Conservation (phyloP, 495 filamentous ascomycete species). For the Letharia columbiana region DNA sequence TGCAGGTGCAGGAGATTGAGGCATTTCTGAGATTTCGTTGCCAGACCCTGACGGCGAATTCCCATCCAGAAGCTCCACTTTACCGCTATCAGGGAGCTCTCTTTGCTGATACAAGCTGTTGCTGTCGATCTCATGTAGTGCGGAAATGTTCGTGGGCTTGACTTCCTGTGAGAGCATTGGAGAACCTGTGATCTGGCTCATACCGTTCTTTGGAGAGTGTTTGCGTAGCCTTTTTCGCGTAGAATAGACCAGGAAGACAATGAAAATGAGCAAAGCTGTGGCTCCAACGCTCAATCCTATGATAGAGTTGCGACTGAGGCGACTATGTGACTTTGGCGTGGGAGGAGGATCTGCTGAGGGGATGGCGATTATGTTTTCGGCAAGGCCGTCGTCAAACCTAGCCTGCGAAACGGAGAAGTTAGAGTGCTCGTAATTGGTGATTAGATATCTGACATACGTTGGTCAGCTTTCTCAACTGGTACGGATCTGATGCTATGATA, state of each 20-base stretch:
- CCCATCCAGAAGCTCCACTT: neutral
- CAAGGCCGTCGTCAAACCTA: conserved; percentile 11
- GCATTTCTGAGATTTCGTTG: neutral
- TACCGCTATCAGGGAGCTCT: conserved; percentile 6
- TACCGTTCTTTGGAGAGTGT: no score
- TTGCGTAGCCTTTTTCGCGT: neutral
- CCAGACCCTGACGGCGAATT: neutral
- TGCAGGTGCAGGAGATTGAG: neutral
- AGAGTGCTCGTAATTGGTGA: conserved; percentile 23
- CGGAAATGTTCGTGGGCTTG: neutral
- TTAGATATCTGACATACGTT: conserved; percentile 18
- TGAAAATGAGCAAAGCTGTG: neutral
- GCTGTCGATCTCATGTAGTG: neutral
- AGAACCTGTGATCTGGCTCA: neutral
- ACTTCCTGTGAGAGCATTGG: neutral
- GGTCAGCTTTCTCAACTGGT: neutral
- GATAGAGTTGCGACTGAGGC: neutral
- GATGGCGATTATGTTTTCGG: conserved; percentile 6
- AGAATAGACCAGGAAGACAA: neutral
- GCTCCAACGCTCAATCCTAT: conserved; percentile 9
- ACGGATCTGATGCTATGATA: conserved; percentile 9
- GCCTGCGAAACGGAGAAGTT: conserved; percentile 23
- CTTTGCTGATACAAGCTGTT: neutral
- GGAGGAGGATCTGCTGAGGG: neutral
- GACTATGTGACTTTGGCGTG: neutral